Evolutionary conservation across 169 alveolate genomes (phyloP).

Genomic region (Eimeria praecox): DNA sequence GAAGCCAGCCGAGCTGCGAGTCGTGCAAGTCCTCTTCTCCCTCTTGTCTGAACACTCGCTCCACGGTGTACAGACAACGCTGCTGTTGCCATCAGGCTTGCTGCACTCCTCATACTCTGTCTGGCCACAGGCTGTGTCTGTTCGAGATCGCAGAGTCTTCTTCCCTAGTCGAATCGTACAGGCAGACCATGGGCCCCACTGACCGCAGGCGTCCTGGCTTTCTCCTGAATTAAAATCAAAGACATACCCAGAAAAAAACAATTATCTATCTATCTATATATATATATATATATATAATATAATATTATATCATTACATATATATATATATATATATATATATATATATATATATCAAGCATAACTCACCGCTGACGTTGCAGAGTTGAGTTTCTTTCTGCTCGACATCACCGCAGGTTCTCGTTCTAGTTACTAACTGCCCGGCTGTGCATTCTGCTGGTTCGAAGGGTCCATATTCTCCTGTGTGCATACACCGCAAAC

Average conservation of each 20-base stretch:
- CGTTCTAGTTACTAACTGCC: conserved; percentile 14
- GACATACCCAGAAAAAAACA: neutral
- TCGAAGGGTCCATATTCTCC: conserved; percentile 43
- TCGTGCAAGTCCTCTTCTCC: neutral
- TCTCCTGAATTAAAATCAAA: neutral
- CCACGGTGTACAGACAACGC: neutral
- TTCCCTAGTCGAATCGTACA: neutral
- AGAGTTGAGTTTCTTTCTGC: conserved; percentile 31
- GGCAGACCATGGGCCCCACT: neutral
- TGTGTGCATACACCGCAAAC: neutral
- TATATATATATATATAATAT: neutral
- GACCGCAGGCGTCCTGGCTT: too few relatives aligned
- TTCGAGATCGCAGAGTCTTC: neutral
- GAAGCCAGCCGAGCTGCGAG: neutral
- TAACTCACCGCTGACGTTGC: conserved; percentile 27
- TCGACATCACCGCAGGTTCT: neutral
- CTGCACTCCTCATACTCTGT: conserved; percentile 31
- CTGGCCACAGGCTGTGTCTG: neutral
- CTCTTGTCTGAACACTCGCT: neutral
- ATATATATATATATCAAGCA: neutral
- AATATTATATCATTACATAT: neutral
- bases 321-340: neutral
- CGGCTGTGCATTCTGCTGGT: conserved; percentile 8
- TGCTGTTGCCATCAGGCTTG: neutral
- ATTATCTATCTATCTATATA: neutral